Conservation (phyloP, 176 grass and related monocot genomes). For the Cymbopogon citratus region DNA sequence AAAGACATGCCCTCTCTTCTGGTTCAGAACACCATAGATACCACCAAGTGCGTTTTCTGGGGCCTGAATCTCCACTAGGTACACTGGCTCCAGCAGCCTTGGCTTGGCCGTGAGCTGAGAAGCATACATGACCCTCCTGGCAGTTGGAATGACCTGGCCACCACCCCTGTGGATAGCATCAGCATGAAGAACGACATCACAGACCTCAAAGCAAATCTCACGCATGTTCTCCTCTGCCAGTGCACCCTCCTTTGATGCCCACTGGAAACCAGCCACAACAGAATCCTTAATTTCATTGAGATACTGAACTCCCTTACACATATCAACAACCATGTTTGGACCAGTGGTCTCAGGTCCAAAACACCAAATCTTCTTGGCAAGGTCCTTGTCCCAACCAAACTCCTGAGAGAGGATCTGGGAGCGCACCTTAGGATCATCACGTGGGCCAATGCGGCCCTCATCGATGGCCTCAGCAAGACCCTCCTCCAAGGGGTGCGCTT, state of each 20-base stretch:
- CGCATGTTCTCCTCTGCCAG: conserved; percentile 74
- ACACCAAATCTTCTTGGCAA: conserved; percentile 90
- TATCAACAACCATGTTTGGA: conserved; percentile 72
- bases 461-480: conserved; percentile 69
- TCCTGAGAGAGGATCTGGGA: conserved; percentile 72
- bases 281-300: conserved; percentile 83
- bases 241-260: conserved; percentile 72
- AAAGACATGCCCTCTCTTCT: conserved; percentile 77
- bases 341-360: conserved; percentile 79
- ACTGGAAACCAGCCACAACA: conserved; percentile 71
- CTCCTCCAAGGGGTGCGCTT: conserved; percentile 59
- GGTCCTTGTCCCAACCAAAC: conserved; percentile 82
- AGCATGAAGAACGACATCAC: conserved; percentile 68
- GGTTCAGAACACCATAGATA: conserved; percentile 74
- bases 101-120: conserved; percentile 66
- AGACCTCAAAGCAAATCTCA: conserved; percentile 72
- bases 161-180: conserved; percentile 76
- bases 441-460: conserved; percentile 60
- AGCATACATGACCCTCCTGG: conserved; percentile 62
- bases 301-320: conserved; percentile 85
- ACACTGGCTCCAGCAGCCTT: conserved; percentile 70
- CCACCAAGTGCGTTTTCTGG: conserved; percentile 69
- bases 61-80: conserved; percentile 74
- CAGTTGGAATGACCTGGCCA: conserved; percentile 69
- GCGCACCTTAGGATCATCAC: conserved; percentile 71